These are phyloP conservation scores for Colletotrichum caudatum DNA, from an alignment of 2,329 filamentous ascomycete genomes.

Conservation along the genomic window DNA sequence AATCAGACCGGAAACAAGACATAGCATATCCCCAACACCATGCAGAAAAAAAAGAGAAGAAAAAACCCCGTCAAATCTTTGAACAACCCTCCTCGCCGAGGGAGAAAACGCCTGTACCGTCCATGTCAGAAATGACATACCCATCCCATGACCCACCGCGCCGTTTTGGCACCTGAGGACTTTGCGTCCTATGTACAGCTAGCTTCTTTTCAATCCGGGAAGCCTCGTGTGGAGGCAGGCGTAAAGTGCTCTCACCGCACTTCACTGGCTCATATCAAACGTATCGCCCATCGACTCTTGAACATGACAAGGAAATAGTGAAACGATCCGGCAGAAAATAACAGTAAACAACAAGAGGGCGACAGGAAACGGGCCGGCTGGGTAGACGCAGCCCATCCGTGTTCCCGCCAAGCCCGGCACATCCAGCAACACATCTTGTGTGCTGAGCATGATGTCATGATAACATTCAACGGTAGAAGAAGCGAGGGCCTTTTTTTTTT, in stretches of 20 bases:
- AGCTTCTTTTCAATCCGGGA: constrained; percentile 25
- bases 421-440: constrained; percentile 2
- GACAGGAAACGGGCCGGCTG: background rate
- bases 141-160: constrained; percentile 7
- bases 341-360: background rate
- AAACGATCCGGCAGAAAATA: background rate
- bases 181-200: constrained; percentile 37
- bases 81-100: constrained; percentile 31
- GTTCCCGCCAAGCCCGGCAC: constrained; percentile 22
- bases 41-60: constrained; percentile 4
- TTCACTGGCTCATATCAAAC: constrained; percentile 35
- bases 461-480: constrained; percentile 6
- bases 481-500: background rate
- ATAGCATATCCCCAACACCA: constrained; percentile 36
- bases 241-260: constrained; percentile 40
- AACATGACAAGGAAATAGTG: background rate
- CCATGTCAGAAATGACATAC: constrained; percentile 13
- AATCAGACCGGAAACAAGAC: background rate
- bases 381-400: constrained; percentile 1
- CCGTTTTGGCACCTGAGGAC: constrained; percentile 22
- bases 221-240: constrained; percentile 18
- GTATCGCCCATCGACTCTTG: constrained; percentile 31
- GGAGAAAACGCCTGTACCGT: constrained; percentile 30
- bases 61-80: background rate
- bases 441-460: constrained; percentile 31